Evolutionary conservation across 2,329 filamentous ascomycete genomes (phyloP), one percentile per base, ranked within the genome.

Genomic region (Sclerotinia spermophila): DNA sequence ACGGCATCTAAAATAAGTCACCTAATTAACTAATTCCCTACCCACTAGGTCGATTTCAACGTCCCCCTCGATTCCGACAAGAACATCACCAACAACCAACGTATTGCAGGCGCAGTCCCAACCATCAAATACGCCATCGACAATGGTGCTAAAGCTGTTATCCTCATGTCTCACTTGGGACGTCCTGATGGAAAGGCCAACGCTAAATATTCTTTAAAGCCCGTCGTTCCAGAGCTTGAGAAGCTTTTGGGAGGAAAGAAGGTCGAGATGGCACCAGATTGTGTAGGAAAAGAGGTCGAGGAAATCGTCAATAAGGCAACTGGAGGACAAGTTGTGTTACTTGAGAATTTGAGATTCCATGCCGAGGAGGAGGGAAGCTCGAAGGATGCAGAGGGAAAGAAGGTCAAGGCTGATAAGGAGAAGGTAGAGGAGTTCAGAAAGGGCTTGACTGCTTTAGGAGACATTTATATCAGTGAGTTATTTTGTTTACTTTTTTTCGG

Each of bases 291-390:
- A 73, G 90, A 97, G 83, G 92, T 94, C 69, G 96, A 99, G 87
- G 91, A 92, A 78, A 90, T 91, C 66, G 94, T 98, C 77, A 93
- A 91, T 85, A 90, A 90, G 81, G 93, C 94, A 74, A 87, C 86
- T 69, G 87, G 89, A 77, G 96, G 95, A 77, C 89, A 93, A 79
- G 89, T 99, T 69, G 87, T 99, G 71, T 89, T 99, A 45, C 87
- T 99, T 68, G 96, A 99, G 89, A 99, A 99, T 87, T 85, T 99
- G 83, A 93, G 96, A 77, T 99, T 98, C 89, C 96, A 99, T 83
- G 87, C 93, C 73, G 96, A 99, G 86, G 96, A 99, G 85, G 96
- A 99, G 86, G 96, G 96, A 75, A 97, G 93, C 84, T 91, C 87
- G 81, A 97, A 97, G 87, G 94, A 97, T 82, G 90, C 89, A 72